Percentiles rank a stretch among this genome's conserved stretches.
Conservation (phyloP, 2,329 filamentous ascomycete genomes). For the Beauveria brongniartii region DNA sequence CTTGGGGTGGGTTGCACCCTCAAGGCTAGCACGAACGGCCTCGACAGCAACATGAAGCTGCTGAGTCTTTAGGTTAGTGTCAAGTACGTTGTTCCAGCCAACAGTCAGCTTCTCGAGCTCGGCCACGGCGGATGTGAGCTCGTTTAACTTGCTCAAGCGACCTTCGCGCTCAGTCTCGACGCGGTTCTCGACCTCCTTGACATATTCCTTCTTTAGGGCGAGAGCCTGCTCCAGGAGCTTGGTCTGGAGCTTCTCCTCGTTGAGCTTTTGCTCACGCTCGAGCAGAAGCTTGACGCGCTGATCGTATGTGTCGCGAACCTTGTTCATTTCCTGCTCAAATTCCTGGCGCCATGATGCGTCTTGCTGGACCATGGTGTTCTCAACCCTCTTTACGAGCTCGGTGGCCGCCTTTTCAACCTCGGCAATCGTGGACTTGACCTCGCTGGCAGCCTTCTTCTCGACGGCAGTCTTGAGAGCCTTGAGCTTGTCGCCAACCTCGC, state of each 20-base stretch:
- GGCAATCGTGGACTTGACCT: conserved; percentile 62
- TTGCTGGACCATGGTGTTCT: conserved; percentile 72
- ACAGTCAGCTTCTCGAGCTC: conserved; percentile 82
- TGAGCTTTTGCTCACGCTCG: conserved; percentile 68
- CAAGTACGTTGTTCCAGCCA: conserved; percentile 85
- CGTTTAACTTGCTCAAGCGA: conserved; percentile 75
- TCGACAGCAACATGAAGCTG: conserved; percentile 95
- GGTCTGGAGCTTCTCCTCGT: conserved; percentile 77
- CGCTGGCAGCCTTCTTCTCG: conserved; percentile 62
- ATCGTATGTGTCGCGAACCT: conserved; percentile 69
- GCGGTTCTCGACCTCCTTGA: conserved; percentile 65
- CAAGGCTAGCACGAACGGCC: conserved; percentile 76
- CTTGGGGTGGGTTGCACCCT: conserved; percentile 60
- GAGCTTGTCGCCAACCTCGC: conserved; percentile 72
- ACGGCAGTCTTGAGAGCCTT: conserved; percentile 61
- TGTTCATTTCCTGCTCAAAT: conserved; percentile 78
- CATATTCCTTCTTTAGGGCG: conserved; percentile 76
- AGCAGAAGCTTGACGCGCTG: conserved; percentile 71
- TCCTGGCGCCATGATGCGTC: conserved; percentile 79
- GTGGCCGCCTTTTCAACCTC: conserved; percentile 84
- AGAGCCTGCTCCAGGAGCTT: conserved; percentile 85
- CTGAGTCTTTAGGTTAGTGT: conserved; percentile 86
- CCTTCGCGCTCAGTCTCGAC: conserved; percentile 86
- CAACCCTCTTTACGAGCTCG: conserved; percentile 81
- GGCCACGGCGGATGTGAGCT: conserved; percentile 67